Evolutionary conservation across 192 early-diverging fungal species (phyloP).

Genomic region (Podila horticola): DNA sequence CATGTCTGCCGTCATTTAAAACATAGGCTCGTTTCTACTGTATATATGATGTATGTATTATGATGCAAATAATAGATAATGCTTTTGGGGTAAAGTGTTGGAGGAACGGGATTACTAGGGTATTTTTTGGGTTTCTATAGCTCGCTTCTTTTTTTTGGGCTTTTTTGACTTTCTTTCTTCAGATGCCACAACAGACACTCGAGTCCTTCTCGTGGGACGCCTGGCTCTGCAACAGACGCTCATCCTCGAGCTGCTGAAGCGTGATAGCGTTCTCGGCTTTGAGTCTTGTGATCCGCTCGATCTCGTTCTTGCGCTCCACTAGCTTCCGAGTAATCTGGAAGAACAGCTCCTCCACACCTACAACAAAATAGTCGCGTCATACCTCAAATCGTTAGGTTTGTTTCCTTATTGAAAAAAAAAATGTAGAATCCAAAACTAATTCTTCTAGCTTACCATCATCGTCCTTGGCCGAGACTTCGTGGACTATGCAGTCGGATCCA

Average conservation of each 20-base stretch:
- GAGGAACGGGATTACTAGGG: not conserved
- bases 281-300: slow-evolving; percentile 35
- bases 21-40: no score
- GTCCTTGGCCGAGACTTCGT: slow-evolving; percentile 81
- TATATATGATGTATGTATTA: no score
- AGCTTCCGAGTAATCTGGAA: slow-evolving; percentile 60
- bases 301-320: slow-evolving; percentile 54
- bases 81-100: not conserved
- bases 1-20: no score
- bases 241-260: slow-evolving; percentile 45
- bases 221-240: slow-evolving; percentile 40
- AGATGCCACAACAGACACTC: slow-evolving; percentile 47
- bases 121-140: not conserved
- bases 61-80: no score
- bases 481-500: slow-evolving; percentile 67
- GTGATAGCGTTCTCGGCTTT: slow-evolving; percentile 52
- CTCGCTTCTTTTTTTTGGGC: not conserved
- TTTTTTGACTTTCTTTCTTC: not conserved
- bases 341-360: slow-evolving; percentile 65
- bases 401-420: not conserved
- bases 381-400: not conserved
- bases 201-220: slow-evolving; percentile 16
- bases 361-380: no score
- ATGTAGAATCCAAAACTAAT: not conserved
- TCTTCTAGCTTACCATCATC: slow-evolving; percentile 63